A percentile compares a stretch with the other conserved stretches of the same genome.
Conservation (phyloP, 257 asterid species). For the Solanum medicagineum region DNA sequence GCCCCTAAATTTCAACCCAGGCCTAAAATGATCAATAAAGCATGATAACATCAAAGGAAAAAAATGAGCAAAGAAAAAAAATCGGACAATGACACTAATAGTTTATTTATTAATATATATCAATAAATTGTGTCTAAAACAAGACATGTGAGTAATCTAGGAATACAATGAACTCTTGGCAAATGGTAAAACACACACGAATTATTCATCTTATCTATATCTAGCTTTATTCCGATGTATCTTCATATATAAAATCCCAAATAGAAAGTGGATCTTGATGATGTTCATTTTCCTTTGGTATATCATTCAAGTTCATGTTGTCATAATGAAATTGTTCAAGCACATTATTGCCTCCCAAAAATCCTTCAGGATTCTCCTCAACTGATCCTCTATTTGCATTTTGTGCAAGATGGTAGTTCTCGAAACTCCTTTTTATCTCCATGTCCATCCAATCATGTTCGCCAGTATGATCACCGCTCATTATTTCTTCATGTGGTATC, state of each 20-base stretch:
- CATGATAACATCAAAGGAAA: background rate
- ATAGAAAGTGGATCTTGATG: conserved; percentile 22
- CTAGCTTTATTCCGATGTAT: background rate
- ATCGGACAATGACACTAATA: background rate
- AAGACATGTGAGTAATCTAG: background rate
- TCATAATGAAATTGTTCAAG: conserved; percentile 5
- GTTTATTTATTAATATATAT: background rate
- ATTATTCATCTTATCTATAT: background rate
- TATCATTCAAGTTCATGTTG: conserved; percentile 1
- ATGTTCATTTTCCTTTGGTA: conserved; percentile 9
- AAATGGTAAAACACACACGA: background rate
- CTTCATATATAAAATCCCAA: conserved; percentile 39
- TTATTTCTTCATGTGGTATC: background rate
- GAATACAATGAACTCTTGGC: background rate
- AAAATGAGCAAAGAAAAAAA: background rate
- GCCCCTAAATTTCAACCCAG: too few species aligned
- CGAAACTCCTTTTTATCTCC: background rate
- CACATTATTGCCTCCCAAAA: conserved; percentile 18
- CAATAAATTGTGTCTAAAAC: background rate
- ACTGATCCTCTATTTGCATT: background rate
- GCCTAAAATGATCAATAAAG: background rate
- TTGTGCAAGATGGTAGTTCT: background rate
- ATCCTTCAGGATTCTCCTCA: background rate
- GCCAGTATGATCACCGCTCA: background rate
- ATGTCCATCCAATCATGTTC: conserved; percentile 12